Conservation (phyloP, 1,284 basidiomycete species). For the Malassezia caprae region DNA sequence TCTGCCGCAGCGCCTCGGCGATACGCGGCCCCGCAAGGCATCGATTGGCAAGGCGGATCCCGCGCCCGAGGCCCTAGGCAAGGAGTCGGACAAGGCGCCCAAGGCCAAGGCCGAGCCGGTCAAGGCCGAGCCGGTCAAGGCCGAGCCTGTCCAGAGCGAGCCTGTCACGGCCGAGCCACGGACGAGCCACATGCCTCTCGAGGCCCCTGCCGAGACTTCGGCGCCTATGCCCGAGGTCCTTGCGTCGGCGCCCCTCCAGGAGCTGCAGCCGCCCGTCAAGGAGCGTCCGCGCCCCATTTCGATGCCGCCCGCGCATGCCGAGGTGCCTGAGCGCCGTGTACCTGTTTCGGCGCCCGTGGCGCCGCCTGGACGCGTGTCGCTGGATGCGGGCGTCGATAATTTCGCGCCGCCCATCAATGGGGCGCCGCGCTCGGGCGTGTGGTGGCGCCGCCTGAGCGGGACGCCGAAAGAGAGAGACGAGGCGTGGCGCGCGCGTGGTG, state of each 20-base stretch:
- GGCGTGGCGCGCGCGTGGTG: background rate
- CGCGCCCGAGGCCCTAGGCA: background rate
- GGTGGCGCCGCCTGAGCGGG: constrained; percentile 14
- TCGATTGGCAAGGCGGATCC: constrained; percentile 1
- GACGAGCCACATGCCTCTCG: too few species aligned
- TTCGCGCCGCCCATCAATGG: background rate
- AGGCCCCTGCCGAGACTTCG: too few species aligned
- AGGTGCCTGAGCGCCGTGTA: background rate
- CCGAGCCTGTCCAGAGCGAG: too few species aligned
- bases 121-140: too few species aligned
- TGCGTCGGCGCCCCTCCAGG: background rate
- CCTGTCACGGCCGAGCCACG: too few species aligned
- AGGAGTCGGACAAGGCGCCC: too few species aligned
- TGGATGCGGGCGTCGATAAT: constrained; percentile 9
- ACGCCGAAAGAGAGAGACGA: background rate
- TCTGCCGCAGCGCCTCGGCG: constrained; percentile 7
- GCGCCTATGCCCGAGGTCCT: background rate
- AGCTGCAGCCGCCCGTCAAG: background rate
- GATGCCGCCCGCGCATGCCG: background rate
- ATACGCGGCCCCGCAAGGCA: constrained; percentile 13
- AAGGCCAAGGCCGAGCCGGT: too few species aligned
- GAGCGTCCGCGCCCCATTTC: constrained; percentile 10
- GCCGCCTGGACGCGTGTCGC: constrained; percentile 3
- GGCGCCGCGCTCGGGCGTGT: background rate
- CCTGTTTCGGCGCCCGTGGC: background rate